Conservation (phyloP, 768 basidiomycete species). For the Amanita polypyramis region DNA sequence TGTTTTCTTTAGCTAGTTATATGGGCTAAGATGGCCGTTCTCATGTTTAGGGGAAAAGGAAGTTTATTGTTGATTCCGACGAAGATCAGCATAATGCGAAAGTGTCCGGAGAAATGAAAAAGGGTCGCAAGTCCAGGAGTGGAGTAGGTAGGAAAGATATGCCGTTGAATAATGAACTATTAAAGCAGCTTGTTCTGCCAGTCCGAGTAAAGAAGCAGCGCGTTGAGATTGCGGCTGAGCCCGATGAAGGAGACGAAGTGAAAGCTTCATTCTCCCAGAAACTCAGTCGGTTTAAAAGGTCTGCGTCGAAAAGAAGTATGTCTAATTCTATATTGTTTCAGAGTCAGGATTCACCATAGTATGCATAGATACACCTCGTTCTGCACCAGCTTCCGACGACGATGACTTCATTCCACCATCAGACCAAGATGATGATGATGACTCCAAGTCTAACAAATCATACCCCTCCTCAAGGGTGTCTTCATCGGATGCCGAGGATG, state of each 20-base stretch:
- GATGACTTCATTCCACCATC: slow-evolving; percentile 65
- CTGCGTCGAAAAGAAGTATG: slow-evolving; percentile 44
- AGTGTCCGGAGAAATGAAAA: background rate
- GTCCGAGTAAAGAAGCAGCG: slow-evolving; percentile 54
- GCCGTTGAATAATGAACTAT: background rate
- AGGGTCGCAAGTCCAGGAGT: background rate
- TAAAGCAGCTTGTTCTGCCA: slow-evolving; percentile 10
- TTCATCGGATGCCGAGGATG: slow-evolving; percentile 25
- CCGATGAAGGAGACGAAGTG: slow-evolving; percentile 33
- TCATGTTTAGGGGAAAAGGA: slow-evolving; percentile 27
- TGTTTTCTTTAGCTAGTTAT: background rate
- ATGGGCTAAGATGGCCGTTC: background rate
- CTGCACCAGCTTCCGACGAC: slow-evolving; percentile 34
- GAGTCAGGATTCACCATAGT: slow-evolving; percentile 1
- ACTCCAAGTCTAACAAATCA: slow-evolving; percentile 35
- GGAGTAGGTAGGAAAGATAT: background rate
- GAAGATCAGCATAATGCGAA: slow-evolving; percentile 28
- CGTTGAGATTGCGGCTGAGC: slow-evolving; percentile 46
- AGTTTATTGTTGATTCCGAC: slow-evolving; percentile 66
- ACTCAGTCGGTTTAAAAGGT: slow-evolving; percentile 57
- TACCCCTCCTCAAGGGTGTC: slow-evolving; percentile 33
- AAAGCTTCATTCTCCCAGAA: slow-evolving; percentile 43
- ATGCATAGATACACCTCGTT: slow-evolving; percentile 30
- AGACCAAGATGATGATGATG: slow-evolving; percentile 55
- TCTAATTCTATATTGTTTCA: slow-evolving; percentile 1